phyloP scores from a whole-genome alignment of 2,329 filamentous ascomycete species.

The Cytospora leucostoma region DNA sequence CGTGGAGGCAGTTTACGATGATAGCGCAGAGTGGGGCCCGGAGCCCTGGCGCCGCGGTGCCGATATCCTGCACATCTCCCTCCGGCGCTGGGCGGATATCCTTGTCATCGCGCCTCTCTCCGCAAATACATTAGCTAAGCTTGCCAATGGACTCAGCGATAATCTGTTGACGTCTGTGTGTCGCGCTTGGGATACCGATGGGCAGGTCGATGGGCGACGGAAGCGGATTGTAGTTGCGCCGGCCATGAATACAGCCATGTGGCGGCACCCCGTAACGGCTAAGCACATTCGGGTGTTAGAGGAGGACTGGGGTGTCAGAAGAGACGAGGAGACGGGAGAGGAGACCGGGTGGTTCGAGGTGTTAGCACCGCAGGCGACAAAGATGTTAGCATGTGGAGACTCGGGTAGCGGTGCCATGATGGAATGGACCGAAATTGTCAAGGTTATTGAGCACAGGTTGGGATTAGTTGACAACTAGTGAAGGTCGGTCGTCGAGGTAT shows the following conservation, averaged over 20 bases:
- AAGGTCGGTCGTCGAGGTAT: too few species aligned
- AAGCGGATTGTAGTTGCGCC: conserved; percentile 73
- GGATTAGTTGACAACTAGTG: conserved; percentile 32
- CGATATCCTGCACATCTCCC: conserved; percentile 87
- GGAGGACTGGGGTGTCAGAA: conserved; percentile 68
- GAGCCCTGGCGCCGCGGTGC: conserved; percentile 69
- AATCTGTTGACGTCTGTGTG: conserved; percentile 73
- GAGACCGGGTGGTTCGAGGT: conserved; percentile 61
- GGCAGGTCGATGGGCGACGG: conserved; percentile 56
- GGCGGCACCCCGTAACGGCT: conserved; percentile 77
- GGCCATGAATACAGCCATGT: conserved; percentile 64
- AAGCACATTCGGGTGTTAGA: conserved; percentile 70
- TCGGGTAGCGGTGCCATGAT: conserved; percentile 80
- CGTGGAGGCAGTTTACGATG: conserved; percentile 79
- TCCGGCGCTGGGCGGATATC: conserved; percentile 78
- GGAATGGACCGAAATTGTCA: conserved; percentile 75
- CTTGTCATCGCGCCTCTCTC: conserved; percentile 79
- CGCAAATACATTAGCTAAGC: conserved; percentile 85
- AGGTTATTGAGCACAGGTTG: conserved; percentile 58
- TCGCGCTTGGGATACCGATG: conserved; percentile 84
- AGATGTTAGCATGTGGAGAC: conserved; percentile 83
- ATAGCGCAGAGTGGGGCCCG: conserved; percentile 78
- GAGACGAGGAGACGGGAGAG: conserved; percentile 32
- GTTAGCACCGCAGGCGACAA: conserved; percentile 72
- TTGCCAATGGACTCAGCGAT: conserved; percentile 76